phyloP scores from a whole-genome alignment of 345 rosid species.

The Eucalyptus dawsonii region DNA sequence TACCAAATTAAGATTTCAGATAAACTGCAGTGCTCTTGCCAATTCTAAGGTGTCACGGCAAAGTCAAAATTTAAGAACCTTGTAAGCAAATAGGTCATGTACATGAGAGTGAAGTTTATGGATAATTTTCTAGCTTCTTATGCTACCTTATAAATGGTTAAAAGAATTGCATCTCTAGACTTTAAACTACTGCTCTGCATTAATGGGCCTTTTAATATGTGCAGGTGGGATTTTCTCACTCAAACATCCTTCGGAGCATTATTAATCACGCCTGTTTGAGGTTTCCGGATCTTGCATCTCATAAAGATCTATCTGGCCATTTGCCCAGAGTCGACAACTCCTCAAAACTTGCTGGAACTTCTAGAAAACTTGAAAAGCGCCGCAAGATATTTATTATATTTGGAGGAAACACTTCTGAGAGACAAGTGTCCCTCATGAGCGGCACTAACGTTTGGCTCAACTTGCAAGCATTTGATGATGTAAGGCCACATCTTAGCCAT shows the following conservation, averaged over 20 bases:
- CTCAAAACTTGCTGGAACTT: conserved; percentile 5
- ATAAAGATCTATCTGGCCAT: conserved; percentile 22
- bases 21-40: neutral
- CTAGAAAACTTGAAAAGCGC: conserved; percentile 9
- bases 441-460: conserved; percentile 97
- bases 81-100: neutral
- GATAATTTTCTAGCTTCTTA: neutral
- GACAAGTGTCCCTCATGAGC: conserved; percentile 96
- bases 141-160: neutral
- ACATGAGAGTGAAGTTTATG: neutral
- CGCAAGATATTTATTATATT: conserved; percentile 67
- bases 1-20: neutral
- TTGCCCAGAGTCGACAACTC: conserved; percentile 14
- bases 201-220: neutral
- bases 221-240: conserved; percentile 98
- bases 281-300: conserved; percentile 50
- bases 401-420: conserved; percentile 94
- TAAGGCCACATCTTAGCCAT: conserved; percentile 18
- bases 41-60: neutral
- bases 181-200: neutral
- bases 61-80: neutral
- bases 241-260: conserved; percentile 72
- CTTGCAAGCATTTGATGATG: conserved; percentile 69
- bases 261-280: conserved; percentile 65
- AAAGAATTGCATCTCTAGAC: neutral